Conservation (phyloP, 2,329 filamentous ascomycete species). For the Colletotrichum karsti region DNA sequence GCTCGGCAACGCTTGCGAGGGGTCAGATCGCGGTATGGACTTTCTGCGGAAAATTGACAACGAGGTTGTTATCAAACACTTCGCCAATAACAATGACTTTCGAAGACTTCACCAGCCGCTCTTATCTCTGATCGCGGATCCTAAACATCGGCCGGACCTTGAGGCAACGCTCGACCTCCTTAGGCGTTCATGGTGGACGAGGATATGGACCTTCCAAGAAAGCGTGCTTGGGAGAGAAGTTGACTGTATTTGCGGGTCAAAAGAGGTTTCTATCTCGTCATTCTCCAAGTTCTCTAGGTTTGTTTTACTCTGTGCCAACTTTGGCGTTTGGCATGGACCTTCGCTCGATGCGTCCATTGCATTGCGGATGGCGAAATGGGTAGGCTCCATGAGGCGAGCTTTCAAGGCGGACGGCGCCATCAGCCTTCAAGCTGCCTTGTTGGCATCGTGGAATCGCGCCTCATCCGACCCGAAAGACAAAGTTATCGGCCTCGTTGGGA, state of each 20-base stretch:
- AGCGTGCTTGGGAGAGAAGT: neutral
- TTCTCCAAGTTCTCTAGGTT: neutral
- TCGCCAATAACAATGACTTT: too few relatives aligned
- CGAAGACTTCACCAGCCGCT: too few relatives aligned
- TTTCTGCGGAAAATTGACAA: too few relatives aligned
- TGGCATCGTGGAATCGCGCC: neutral
- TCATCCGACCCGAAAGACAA: neutral
- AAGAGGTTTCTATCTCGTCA: neutral
- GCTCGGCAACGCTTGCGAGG: too few relatives aligned
- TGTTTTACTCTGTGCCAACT: neutral
- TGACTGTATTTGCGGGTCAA: neutral
- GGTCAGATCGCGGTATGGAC: too few relatives aligned
- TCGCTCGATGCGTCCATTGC: neutral
- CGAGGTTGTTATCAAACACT: too few relatives aligned
- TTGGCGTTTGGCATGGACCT: neutral
- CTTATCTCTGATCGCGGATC: neutral
- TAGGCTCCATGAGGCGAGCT: neutral
- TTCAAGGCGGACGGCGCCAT: neutral
- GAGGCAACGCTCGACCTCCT: neutral
- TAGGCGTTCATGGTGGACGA: neutral
- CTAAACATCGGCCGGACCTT: accelerated
- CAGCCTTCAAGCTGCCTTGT: neutral
- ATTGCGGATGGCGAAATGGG: neutral
- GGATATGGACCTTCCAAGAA: conserved; percentile 33
- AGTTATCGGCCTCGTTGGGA: neutral